phyloP scores from a whole-genome alignment of 1,284 basidiomycete species.

The Tausonia pullulans region DNA sequence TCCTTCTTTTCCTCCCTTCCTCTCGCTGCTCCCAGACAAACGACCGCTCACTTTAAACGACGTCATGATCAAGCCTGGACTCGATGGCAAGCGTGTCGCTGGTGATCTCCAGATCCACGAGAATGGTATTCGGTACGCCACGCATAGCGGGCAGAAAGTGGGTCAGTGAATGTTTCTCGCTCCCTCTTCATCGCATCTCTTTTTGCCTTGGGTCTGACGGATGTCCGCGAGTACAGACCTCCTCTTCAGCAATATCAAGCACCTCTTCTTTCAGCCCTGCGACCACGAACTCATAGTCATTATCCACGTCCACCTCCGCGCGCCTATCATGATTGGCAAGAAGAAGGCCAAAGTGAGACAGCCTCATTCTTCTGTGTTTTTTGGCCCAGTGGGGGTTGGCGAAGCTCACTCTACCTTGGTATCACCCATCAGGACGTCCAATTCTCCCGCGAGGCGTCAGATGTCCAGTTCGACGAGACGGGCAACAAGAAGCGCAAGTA shows the following conservation, averaged over 20 bases:
- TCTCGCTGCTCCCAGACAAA: slow-evolving; percentile 32
- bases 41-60: slow-evolving; percentile 75
- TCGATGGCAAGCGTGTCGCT: slow-evolving; percentile 75
- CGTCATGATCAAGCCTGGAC: slow-evolving; percentile 84
- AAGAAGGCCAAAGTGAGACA: slow-evolving; percentile 73
- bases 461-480: slow-evolving; percentile 96
- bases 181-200: neutral
- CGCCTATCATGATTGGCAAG: slow-evolving; percentile 98
- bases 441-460: slow-evolving; percentile 96
- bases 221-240: slow-evolving; percentile 49
- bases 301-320: slow-evolving; percentile 84
- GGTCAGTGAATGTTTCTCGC: slow-evolving; percentile 43
- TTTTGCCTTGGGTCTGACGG: neutral
- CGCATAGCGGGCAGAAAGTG: slow-evolving; percentile 80
- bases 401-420: slow-evolving; percentile 1
- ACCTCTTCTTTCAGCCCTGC: slow-evolving; percentile 97
- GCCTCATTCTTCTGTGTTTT: neutral
- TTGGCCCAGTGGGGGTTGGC: neutral
- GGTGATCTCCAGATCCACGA: slow-evolving; percentile 97
- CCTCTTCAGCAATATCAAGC: slow-evolving; percentile 94
- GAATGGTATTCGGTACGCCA: slow-evolving; percentile 90
- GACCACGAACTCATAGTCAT: slow-evolving; percentile 93
- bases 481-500: slow-evolving; percentile 98
- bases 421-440: slow-evolving; percentile 64
- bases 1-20: neutral